Base-by-base conservation (phyloP, 129 eudicot species). In the sunflower (Helianthus annuus) region DNA sequence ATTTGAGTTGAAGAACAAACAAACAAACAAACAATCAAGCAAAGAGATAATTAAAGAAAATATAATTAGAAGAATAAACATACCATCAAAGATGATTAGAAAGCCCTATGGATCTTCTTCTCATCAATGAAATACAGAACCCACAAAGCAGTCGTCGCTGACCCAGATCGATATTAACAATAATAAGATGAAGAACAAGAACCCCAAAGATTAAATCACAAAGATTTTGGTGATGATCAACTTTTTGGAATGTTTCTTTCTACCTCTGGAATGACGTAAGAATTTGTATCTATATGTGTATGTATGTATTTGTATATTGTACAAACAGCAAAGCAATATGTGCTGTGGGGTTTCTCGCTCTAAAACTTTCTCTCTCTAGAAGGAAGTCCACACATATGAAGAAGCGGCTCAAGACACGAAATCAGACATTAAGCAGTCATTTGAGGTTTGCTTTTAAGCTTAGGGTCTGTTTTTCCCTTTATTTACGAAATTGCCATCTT, bases 361-460 rank as follows among this genome's bases (percentile, higher is more conserved):
- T 51, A 51, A 51, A 51, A 51, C 19, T 14, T 51, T 51, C 56
- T 51, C 56, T 51, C 56, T 51, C 56, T 51, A 51, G 22, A 51
- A 32, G 36, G 36, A 32, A 32, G 36, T 32, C 36, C 36, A 32
- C 36, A 42, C 46, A 42, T 42, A 42, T 1, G 46, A 42, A 42
- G 46, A 42, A 51, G 56, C 56, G 56, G 56, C 56, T 51, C 56
- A 51, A 4, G 56, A 51, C 56, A 14, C 56, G 22, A 51, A n/a
- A n/a, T 51, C 56, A n/a, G 56, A 51, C 56, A 51, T 14, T 24
- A 51, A n/a, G 56, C 56, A n/a, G 56, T 7, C 7, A n/a, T 51
- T 51, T 51, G 16, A 51, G 56, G 56, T 0, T 4, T 51, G 22
- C 8, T 14, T 51, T 51, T 0, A 6, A 49, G 55, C 55, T 49